Evolutionary conservation across 495 filamentous ascomycete species (phyloP).

Genomic region (Amorphotheca resinae): DNA sequence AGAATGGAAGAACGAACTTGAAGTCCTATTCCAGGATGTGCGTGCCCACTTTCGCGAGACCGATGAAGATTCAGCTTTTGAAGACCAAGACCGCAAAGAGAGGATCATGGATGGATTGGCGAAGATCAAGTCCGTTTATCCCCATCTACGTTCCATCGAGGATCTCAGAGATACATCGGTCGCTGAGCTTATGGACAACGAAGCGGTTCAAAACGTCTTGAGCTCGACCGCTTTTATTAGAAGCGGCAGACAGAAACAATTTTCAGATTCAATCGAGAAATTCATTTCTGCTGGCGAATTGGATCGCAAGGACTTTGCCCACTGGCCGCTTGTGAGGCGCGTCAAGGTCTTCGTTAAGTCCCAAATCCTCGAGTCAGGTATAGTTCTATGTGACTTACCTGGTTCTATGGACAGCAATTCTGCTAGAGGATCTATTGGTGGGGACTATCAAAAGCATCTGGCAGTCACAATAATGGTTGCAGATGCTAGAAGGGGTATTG

Average conservation of each 20-base stretch:
- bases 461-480: slow-evolving; percentile 6
- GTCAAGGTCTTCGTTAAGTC: slow-evolving; percentile 49
- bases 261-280: slow-evolving; percentile 20
- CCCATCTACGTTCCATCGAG: slow-evolving; percentile 35
- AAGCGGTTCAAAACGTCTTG: slow-evolving; percentile 31
- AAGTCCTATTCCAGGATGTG: slow-evolving; percentile 3
- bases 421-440: slow-evolving; percentile 47
- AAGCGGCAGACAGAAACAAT: too few relatives aligned
- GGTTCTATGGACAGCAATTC: slow-evolving; percentile 53
- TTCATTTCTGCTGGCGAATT: slow-evolving; percentile 10
- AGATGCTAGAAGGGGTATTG: neutral
- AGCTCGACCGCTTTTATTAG: too few relatives aligned
- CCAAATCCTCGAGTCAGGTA: slow-evolving; percentile 42
- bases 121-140: slow-evolving; percentile 55
- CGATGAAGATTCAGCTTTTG: slow-evolving; percentile 24
- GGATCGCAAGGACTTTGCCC: slow-evolving; percentile 22
- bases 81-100: slow-evolving; percentile 27
- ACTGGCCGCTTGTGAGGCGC: slow-evolving; percentile 59
- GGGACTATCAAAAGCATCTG: slow-evolving; percentile 44
- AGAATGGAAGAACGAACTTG: slow-evolving; percentile 48
- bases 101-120: slow-evolving; percentile 36
- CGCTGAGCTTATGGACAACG: slow-evolving; percentile 28
- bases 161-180: slow-evolving; percentile 29
- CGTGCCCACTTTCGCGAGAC: slow-evolving; percentile 34
- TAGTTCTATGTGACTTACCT: slow-evolving; percentile 57